Conservation (phyloP, 1,284 basidiomycete genomes). For the Cystobasidium slooffiae region DNA sequence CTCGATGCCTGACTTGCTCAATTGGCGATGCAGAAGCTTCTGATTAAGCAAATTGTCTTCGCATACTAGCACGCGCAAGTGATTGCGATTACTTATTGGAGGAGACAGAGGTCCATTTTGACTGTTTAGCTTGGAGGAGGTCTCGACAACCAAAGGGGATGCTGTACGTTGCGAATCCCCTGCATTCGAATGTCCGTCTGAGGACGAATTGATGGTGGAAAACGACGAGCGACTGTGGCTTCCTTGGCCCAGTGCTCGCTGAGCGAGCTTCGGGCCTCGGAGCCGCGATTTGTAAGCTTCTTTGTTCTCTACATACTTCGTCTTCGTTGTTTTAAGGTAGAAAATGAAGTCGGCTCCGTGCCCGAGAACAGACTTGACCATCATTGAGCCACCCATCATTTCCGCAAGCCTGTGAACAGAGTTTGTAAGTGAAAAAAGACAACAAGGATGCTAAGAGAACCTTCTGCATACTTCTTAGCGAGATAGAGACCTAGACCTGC, state of each 20-base stretch:
- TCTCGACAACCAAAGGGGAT: constrained; percentile 3
- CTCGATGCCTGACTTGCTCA: constrained; percentile 56
- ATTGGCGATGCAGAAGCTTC: constrained; percentile 58
- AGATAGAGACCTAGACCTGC: constrained; percentile 49
- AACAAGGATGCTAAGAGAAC: background rate
- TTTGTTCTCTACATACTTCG: constrained; percentile 17
- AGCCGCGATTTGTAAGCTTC: constrained; percentile 2
- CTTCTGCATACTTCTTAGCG: constrained; percentile 23
- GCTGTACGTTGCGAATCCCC: background rate
- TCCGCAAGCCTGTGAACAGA: constrained; percentile 32
- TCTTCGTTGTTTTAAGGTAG: constrained; percentile 54
- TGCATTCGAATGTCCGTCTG: background rate
- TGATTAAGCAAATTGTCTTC: constrained; percentile 60
- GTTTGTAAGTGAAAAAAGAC: background rate
- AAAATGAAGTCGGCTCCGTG: constrained; percentile 56
- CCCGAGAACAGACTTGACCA: constrained; percentile 23
- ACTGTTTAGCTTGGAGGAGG: background rate
- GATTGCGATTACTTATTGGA: constrained; percentile 42
- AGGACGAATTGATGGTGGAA: constrained; percentile 13
- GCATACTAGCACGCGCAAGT: constrained; percentile 54
- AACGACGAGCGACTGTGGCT: constrained; percentile 38
- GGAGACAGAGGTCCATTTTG: constrained; percentile 6
- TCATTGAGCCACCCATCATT: constrained; percentile 40
- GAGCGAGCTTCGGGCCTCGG: constrained; percentile 15
- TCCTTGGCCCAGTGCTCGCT: constrained; percentile 27